Evolutionary conservation across 164 flowering plant genomes (phyloP), one percentile per base, ranked within the genome.

Genomic region (Pachysandra terminalis): DNA sequence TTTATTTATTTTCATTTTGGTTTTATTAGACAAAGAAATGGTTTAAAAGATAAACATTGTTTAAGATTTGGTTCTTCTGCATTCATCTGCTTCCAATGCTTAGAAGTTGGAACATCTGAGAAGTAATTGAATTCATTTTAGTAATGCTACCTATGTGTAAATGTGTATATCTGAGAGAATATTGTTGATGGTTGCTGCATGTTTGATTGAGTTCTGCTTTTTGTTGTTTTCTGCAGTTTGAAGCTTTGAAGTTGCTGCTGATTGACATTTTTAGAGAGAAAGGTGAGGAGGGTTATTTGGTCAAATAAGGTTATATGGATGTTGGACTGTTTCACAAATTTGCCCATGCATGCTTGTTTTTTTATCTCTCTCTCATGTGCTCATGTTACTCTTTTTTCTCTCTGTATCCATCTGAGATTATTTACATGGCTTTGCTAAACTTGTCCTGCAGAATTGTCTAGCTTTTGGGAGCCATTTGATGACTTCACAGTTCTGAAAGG

Each of bases 381-480:
- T 25, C 59, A 10, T 26, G 63, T 17, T 32, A 21, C 27, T 16
- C 17, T 21, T 26, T 61, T 55, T 19, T 62, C 8, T 21, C 35
- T 28, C 25, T 55, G 14, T 24, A 53, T 57, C 21, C 27, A 26
- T 24, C 23, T n/a, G 12, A 48, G 19, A 40, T 58, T 23, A 53
- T 56, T 54, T 15, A 23, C 10, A 41, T 63, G 51, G 27, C 2
- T 40, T 27, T 45, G 71, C 40, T 63, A 64, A 24, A 56, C 13
- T 59, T 68, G 40, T 32, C 23, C 55, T 72, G 71, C 73, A 72
- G 76, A 27, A 27, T 27, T 1, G 32, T 56, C 45, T 35, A 61
- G 54, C 58, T 68, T 53, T 25, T 16, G 9, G 21, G 54, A 60
- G 56, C 32, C 45, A 35, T 17, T 32, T 61, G 56, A 65, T 32